phyloP scores from a whole-genome alignment of 495 filamentous ascomycete species.

The Tetracladium marchalianum region DNA sequence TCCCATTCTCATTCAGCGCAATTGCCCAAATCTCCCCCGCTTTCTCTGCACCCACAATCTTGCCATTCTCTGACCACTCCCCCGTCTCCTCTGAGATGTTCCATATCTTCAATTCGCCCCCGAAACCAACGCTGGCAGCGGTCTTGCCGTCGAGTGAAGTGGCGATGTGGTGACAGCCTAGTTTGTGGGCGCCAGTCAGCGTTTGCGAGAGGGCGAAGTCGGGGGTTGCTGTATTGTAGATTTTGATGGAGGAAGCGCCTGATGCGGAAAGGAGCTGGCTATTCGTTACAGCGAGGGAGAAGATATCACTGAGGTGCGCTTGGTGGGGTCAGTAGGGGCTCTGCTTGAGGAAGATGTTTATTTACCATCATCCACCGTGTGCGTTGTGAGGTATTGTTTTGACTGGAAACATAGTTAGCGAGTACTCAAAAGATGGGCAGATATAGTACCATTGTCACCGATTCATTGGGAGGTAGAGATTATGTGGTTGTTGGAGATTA shows the following conservation, averaged over 20 bases:
- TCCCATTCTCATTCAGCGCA: constrained; percentile 70
- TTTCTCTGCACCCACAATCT: constrained; percentile 25
- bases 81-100: constrained; percentile 34
- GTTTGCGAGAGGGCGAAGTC: constrained; percentile 70
- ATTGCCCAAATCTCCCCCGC: constrained; percentile 76
- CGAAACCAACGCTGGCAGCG: constrained; percentile 79
- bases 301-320: constrained; percentile 87
- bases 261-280: constrained; percentile 70
- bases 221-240: constrained; percentile 60
- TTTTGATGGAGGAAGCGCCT: constrained; percentile 66
- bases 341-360: constrained; percentile 10
- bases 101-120: constrained; percentile 80
- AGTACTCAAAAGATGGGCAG: not conserved
- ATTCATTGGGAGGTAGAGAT: constrained; percentile 7
- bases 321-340: constrained; percentile 15
- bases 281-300: constrained; percentile 73
- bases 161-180: constrained; percentile 82
- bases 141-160: constrained; percentile 57
- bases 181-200: constrained; percentile 62
- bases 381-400: constrained; percentile 91
- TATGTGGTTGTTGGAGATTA: not conserved
- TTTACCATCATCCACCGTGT: constrained; percentile 79
- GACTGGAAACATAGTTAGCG: constrained; percentile 45
- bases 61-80: constrained; percentile 38
- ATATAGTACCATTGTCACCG: constrained; percentile 32